These are phyloP conservation scores for Trichoderma sp. DNA, from an alignment of 2,329 filamentous ascomycete species.

Conservation along the genomic window DNA sequence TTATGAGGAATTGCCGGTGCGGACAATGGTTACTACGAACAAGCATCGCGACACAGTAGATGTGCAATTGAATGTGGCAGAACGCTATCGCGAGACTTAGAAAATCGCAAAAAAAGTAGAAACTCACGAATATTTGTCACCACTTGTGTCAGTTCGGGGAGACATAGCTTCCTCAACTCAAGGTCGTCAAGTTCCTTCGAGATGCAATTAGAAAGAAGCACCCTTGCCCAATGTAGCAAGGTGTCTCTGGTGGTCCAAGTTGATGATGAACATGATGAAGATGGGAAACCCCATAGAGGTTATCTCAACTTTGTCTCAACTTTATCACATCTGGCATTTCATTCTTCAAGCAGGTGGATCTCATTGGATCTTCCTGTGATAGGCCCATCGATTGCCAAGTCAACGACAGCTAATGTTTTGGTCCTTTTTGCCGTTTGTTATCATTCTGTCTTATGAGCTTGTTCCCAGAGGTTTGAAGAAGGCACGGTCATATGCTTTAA, in stretches of 20 bases:
- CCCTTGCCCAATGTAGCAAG: background rate
- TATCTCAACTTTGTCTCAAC: background rate
- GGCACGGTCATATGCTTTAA: accelerated
- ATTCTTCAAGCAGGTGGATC: background rate
- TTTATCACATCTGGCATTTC: background rate
- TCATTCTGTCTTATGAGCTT: background rate
- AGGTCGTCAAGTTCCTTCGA: background rate
- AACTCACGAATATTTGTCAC: background rate
- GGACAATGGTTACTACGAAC: background rate
- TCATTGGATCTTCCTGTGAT: background rate
- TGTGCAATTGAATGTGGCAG: background rate
- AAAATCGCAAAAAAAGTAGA: background rate
- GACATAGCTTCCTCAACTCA: background rate
- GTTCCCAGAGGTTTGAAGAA: background rate
- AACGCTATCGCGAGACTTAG: background rate
- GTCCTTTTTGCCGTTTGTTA: background rate
- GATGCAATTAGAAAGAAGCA: background rate
- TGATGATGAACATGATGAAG: background rate
- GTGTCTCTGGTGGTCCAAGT: background rate
- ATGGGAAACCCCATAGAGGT: background rate
- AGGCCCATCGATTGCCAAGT: background rate
- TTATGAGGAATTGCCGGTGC: background rate
- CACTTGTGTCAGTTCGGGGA: background rate
- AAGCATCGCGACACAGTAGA: background rate
- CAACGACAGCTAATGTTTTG: background rate